Evolutionary conservation across 768 basidiomycete genomes (phyloP).

Genomic region (Boletus rufocinnamomeus): DNA sequence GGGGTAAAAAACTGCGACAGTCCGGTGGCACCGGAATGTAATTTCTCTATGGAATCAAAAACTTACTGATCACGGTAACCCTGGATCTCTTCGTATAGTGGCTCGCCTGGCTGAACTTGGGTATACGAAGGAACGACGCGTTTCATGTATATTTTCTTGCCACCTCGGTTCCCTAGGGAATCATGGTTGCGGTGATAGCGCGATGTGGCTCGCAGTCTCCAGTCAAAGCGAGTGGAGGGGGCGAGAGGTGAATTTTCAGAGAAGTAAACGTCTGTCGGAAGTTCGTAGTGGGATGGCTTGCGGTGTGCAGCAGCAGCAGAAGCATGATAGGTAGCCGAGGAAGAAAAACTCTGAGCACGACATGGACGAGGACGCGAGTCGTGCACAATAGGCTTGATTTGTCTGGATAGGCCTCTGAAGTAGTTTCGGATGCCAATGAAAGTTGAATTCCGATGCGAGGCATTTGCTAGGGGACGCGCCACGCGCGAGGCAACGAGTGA

Average conservation of each 20-base stretch:
- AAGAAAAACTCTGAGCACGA: constrained; percentile 16
- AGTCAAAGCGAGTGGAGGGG: constrained; percentile 52
- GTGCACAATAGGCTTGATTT: not conserved
- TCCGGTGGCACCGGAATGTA: not conserved
- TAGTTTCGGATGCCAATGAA: constrained; percentile 37
- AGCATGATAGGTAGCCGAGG: constrained; percentile 10
- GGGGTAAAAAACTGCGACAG: constrained; percentile 45
- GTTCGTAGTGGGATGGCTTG: constrained; percentile 21
- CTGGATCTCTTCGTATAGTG: constrained; percentile 51
- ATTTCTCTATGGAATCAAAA: not conserved
- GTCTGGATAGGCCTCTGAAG: constrained; percentile 25
- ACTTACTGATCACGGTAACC: constrained; percentile 57
- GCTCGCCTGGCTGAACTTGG: constrained; percentile 39
- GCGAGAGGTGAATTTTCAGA: constrained; percentile 32
- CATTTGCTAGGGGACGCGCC: constrained; percentile 8
- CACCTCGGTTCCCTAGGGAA: constrained; percentile 12
- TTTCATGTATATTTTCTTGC: constrained; percentile 32
- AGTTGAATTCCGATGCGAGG: constrained; percentile 17
- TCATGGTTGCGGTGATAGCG: constrained; percentile 29
- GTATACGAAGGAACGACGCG: constrained; percentile 42
- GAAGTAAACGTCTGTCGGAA: constrained; percentile 33
- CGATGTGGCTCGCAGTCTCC: constrained; percentile 58
- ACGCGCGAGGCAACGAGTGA: constrained; percentile 3
- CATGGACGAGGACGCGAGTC: not conserved
- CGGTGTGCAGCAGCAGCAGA: constrained; percentile 9